Base-by-base conservation (phyloP, 108 stramenopile species). In the Nitzschia sp. region DNA sequence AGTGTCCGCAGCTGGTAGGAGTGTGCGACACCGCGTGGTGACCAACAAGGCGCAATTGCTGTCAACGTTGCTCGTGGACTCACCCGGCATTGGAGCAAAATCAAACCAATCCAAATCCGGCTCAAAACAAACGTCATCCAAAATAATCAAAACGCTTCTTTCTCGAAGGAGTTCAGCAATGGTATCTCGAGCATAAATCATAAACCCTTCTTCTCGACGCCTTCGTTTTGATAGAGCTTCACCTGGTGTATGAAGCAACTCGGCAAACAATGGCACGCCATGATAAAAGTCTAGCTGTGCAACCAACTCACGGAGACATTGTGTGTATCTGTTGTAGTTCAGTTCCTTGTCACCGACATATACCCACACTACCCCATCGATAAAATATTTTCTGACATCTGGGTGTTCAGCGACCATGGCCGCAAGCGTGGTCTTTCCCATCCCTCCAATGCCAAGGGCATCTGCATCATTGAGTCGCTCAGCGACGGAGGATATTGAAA, bases 41-140 rank as follows among this genome's bases (percentile, higher is more conserved):
- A 86, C 71, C n/a, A 88, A 57, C 8, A 86, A 53, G 19, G 83
- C 80, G 62, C 83, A 83, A 29, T 78, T 72, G 37, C 70, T 60
- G 37, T 77, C 82, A 11, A 54, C 12, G 15, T 63, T 70, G 46
- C 67, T 77, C 1, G 67, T 67, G 12, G 64, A 66, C 15, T 81
- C 76, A 42, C 50, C 76, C 19, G 77, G 73, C 57, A 67, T 66
- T 9, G 79, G 70, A 7, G 70, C 70, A 72, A 91, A 91, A 60
- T 80, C 75, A 65, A 88, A 91, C 89, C 89, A 91, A 24, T 83
- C 77, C 41, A 91, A 58, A 57, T 91, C 89, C 10, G 85, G 74
- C 53, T 84, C 79, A 50, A 80, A 80, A 17, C 72, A 66, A 6
- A 91, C 75, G 70, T 91, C 80, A 48, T 91, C 89, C 25, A 91